A percentile compares a stretch with the other conserved stretches of the same genome.
Evolutionary conservation across 352 stramenopile genomes (phyloP).

Genomic region (Globisporangium iwayamae): DNA sequence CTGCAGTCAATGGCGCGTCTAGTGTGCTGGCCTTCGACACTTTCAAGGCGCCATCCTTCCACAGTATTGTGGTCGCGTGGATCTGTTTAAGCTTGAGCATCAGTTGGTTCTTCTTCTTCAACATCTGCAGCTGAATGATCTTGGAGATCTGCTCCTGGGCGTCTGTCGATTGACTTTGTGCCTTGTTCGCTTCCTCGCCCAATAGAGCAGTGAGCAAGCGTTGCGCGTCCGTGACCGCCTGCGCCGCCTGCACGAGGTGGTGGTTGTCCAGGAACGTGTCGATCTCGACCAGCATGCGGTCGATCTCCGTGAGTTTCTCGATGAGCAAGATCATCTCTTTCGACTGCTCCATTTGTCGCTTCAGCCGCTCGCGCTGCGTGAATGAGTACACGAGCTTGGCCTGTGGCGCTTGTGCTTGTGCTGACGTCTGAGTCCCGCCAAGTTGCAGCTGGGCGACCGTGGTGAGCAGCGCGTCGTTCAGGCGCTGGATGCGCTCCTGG

Average conservation of each 20-base stretch:
- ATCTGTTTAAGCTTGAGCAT: conserved; percentile 45
- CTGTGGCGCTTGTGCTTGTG: conserved; percentile 16
- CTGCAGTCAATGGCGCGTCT: background rate
- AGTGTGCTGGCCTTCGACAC: conserved; percentile 9
- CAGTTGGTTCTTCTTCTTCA: conserved; percentile 54
- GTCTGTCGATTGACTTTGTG: background rate
- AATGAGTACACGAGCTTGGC: conserved; percentile 49
- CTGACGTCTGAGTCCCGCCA: conserved; percentile 4
- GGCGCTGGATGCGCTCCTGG: conserved; percentile 38
- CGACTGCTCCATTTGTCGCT: conserved; percentile 59
- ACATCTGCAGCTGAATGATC: conserved; percentile 41
- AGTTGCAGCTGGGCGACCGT: conserved; percentile 55
- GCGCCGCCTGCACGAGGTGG: conserved; percentile 43
- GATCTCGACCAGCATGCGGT: conserved; percentile 44
- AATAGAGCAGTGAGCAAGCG: conserved; percentile 28
- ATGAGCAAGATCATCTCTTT: conserved; percentile 56
- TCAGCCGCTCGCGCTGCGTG: conserved; percentile 52
- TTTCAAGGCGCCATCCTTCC: conserved; percentile 41
- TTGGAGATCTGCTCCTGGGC: conserved; percentile 26
- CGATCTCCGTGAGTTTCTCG: conserved; percentile 65
- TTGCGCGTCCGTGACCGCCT: conserved; percentile 35
- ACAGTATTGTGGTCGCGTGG: conserved; percentile 32
- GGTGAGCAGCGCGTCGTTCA: conserved; percentile 42
- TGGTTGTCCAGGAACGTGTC: conserved; percentile 43
- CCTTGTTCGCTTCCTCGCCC: conserved; percentile 9